Percentiles rank a stretch among this genome's conserved stretches.
These are phyloP conservation scores for Cymbopogon flexuosus DNA, from an alignment of 202 grass and related monocot genomes.

Conservation along the genomic window DNA sequence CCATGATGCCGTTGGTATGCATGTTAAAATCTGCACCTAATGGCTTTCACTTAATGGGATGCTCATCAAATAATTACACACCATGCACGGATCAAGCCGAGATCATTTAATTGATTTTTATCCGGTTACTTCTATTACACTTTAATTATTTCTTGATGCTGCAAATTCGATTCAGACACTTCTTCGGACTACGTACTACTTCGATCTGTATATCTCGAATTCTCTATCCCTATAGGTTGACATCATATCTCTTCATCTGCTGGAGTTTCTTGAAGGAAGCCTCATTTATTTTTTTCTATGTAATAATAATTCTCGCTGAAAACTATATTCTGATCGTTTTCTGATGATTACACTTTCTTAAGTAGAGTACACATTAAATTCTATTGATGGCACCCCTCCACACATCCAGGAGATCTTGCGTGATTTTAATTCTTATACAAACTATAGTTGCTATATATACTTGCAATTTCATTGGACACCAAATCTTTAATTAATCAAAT, in stretches of 20 bases:
- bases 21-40: background rate
- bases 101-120: background rate
- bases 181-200: background rate
- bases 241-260: background rate
- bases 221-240: background rate
- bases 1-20: background rate
- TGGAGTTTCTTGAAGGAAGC: background rate
- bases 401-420: background rate
- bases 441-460: background rate
- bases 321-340: background rate
- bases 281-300: background rate
- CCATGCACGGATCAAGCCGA: background rate
- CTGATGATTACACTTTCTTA: slow-evolving; percentile 6
- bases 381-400: background rate
- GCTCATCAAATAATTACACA: slow-evolving; percentile 33
- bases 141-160: background rate
- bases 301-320: background rate
- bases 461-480: background rate
- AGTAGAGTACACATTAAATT: background rate
- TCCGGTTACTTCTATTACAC: background rate
- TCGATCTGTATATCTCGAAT: background rate
- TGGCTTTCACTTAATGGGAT: background rate
- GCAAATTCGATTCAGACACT: background rate
- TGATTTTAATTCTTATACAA: background rate
- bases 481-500: background rate